phyloP scores from a whole-genome alignment of 169 alveolate species.

The Cryptosporidium canis region DNA sequence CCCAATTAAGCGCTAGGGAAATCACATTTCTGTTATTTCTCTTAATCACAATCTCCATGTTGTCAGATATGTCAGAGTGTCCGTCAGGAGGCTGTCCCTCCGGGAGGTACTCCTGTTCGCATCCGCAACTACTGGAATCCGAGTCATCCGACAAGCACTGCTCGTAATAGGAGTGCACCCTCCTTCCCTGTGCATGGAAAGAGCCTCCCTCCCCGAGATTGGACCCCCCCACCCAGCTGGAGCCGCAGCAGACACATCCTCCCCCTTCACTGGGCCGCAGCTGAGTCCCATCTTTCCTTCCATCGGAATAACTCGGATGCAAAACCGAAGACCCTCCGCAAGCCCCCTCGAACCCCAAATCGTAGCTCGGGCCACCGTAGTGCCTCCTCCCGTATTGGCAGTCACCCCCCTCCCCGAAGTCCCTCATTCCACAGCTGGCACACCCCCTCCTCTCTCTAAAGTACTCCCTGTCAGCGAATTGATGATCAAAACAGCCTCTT shows the following conservation, averaged over 20 bases:
- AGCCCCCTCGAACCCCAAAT: not conserved
- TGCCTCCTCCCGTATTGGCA: not conserved
- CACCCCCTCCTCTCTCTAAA: not conserved
- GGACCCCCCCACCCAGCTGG: not conserved
- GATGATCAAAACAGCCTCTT: not conserved
- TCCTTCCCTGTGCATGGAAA: not conserved
- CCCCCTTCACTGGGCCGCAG: not conserved
- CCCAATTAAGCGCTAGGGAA: conserved; percentile 56
- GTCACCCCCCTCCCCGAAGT: not conserved
- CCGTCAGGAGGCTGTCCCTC: conserved; percentile 7
- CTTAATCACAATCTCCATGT: conserved; percentile 24
- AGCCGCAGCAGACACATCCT: not conserved
- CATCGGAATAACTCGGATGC: not conserved
- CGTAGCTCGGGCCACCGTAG: not conserved
- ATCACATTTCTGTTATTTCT: conserved; percentile 49
- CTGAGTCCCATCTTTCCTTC: not conserved
- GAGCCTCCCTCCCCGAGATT: not conserved
- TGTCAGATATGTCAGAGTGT: conserved; percentile 10
- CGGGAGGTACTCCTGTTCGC: not conserved
- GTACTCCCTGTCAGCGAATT: not conserved
- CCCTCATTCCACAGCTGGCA: not conserved
- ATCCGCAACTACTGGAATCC: not conserved
- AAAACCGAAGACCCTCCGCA: not conserved
- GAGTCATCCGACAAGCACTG: conserved; percentile 4
- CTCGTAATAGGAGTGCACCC: not conserved